Base-by-base conservation (phyloP, 2,329 filamentous ascomycete species). In the Dendryphion nanum region DNA sequence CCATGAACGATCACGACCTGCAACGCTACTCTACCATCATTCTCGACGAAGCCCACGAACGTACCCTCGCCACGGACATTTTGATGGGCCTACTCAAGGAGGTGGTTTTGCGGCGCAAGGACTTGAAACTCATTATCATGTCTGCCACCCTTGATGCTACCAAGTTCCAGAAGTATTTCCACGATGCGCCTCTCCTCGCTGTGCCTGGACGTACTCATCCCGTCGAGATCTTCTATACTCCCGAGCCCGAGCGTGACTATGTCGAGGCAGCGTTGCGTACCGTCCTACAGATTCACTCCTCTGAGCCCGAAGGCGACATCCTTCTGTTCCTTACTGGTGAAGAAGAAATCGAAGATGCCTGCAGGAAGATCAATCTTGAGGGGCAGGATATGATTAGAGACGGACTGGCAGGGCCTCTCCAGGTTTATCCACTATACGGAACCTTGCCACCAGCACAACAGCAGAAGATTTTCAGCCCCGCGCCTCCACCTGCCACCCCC, bases 181-280 rank as follows among this genome's bases (percentile, higher is more conserved):
- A 89, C 70, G 82, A 95, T 56, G 93, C 93, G 4, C 93, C 93
- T 5, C 76, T 98, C 28, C 81, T 98, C 36, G 89, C 91, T 17
- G 93, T 98, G 3, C 93, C 93, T 23, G 93, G 93, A 63, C 83
- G 93, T 67, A 98, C 93, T 15, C 85, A 95, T 64, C 90, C 93
- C 5, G 93, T 98, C 58, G 91, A 98, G 72, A 94, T 98, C 48
- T 98, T 95, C 69, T 98, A 98, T 70, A 98, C 93, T 2, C 88
- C 89, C 1, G 90, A 97, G 66, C 88, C 93, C 14, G 93, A 97
- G 72, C 81, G 87, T 57, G 93, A 98, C 63, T 98, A 98, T 61
- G 86, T 98, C 30, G 93, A 98, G 71, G 91, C 91, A 30, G 89
- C 93, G 2, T 82, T 98, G 48, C 79, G 93, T 42, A 98, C 93